A percentile compares a stretch with the other conserved stretches of the same genome.
Evolutionary conservation across 2,329 filamentous ascomycete genomes (phyloP).

Genomic region (Claviceps paspali): DNA sequence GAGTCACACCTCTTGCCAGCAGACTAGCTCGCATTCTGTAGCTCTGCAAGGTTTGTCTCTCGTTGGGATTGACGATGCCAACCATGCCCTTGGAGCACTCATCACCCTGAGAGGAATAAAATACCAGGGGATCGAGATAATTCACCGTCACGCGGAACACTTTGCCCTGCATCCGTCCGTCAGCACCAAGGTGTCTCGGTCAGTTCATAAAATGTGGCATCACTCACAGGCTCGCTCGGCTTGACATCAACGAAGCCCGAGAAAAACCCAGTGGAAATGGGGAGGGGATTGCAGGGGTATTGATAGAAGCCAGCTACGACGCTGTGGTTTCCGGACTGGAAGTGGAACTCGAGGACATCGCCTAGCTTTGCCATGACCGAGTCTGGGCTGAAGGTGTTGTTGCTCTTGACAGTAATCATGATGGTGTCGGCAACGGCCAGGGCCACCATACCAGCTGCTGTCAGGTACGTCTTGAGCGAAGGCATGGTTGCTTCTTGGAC

Average conservation of each 20-base stretch:
- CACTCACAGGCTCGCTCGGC: conserved; percentile 15
- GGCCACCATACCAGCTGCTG: conserved; percentile 11
- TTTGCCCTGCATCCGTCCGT: conserved; percentile 13
- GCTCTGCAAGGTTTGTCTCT: conserved; percentile 15
- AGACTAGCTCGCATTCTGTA: conserved; percentile 17
- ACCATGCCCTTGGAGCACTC: conserved; percentile 24
- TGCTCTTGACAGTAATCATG: conserved; percentile 18
- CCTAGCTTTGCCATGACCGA: conserved; percentile 16
- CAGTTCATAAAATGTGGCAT: no score
- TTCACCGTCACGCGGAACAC: conserved; percentile 21
- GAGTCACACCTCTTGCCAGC: conserved; percentile 14
- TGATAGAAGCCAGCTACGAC: conserved; percentile 21
- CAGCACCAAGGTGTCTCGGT: neutral
- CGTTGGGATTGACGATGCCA: conserved; percentile 21
- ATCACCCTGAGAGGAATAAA: conserved; percentile 24
- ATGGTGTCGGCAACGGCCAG: conserved; percentile 18
- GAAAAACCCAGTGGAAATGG: conserved; percentile 21
- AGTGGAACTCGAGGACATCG: conserved; percentile 23
- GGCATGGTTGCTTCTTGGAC: conserved; percentile 11
- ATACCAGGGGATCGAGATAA: conserved; percentile 18
- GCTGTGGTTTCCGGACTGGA: conserved; percentile 22
- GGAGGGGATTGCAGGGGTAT: conserved; percentile 19
- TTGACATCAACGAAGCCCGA: conserved; percentile 19
- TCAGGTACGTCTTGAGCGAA: conserved; percentile 14
- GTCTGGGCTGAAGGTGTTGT: conserved; percentile 20